Conservation (phyloP, 768 basidiomycete species). For the Fibroporia radiculosa region DNA sequence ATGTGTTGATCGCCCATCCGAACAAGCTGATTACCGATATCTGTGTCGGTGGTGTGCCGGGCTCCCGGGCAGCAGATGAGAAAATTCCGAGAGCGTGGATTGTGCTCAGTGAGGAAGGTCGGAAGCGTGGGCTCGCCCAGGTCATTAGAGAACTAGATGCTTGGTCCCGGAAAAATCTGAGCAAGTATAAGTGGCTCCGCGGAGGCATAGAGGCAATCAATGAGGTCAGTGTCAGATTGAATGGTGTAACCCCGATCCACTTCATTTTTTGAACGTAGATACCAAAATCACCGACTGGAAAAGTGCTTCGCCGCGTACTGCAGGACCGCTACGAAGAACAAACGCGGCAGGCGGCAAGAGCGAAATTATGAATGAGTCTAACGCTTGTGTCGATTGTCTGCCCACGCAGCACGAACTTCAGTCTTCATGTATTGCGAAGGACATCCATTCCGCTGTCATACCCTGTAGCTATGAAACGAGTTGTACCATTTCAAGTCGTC, state of each 20-base stretch:
- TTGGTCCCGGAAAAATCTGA: slow-evolving; percentile 58
- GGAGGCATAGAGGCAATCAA: slow-evolving; percentile 64
- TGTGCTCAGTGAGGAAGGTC: slow-evolving; percentile 52
- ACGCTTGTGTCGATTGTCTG: background rate
- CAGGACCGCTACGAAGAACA: slow-evolving; percentile 47
- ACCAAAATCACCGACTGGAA: slow-evolving; percentile 70
- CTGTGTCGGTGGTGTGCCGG: slow-evolving; percentile 66
- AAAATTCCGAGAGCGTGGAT: slow-evolving; percentile 75
- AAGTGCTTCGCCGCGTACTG: slow-evolving; percentile 54
- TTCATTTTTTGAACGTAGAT: slow-evolving; percentile 39
- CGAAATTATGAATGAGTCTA: slow-evolving; percentile 10
- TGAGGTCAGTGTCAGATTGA: slow-evolving; percentile 47
- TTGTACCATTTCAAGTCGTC: no score
- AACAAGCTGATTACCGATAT: slow-evolving; percentile 54
- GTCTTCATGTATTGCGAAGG: no score
- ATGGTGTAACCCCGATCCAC: no score
- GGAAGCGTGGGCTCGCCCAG: slow-evolving; percentile 33
- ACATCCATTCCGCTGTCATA: no score
- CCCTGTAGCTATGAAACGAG: no score
- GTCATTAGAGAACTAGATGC: slow-evolving; percentile 41
- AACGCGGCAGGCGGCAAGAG: background rate
- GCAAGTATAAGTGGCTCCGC: slow-evolving; percentile 69
- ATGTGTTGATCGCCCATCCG: slow-evolving; percentile 54
- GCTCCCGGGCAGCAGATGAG: slow-evolving; percentile 65
- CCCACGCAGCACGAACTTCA: no score